These are phyloP conservation scores for Astrephomene gubernaculifera DNA, from an alignment of 139 green algal genomes.

Conservation along the genomic window DNA sequence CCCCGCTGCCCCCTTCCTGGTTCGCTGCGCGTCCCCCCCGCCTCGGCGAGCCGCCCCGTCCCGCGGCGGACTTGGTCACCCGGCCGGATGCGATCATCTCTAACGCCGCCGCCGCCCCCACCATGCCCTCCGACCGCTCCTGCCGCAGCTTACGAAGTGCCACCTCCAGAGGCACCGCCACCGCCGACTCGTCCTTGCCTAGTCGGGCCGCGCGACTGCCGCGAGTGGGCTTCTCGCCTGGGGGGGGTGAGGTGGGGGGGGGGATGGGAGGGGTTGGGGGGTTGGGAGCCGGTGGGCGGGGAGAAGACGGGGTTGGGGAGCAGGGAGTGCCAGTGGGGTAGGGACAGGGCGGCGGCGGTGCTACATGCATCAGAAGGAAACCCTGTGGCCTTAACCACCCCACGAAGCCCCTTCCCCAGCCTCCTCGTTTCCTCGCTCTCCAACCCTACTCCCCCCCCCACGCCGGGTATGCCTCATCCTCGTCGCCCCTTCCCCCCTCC, in stretches of 20 bases:
- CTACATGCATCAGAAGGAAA: too few species aligned
- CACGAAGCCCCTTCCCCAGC: too few species aligned
- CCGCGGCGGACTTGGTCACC: not conserved
- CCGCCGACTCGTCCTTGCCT: not conserved
- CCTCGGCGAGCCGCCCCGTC: not conserved
- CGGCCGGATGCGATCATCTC: conserved; percentile 16
- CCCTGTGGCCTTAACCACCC: too few species aligned
- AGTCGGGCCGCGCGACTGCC: not conserved
- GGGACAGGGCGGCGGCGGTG: too few species aligned
- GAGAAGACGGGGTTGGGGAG: not conserved
- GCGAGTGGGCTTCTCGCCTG: conserved; percentile 11
- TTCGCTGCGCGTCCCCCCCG: not conserved
- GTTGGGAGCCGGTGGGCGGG: not conserved
- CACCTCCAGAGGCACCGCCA: conserved; percentile 35
- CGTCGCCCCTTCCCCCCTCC: too few species aligned
- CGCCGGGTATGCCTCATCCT: not conserved
- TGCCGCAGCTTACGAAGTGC: conserved; percentile 31
- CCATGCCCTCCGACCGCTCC: conserved; percentile 30
- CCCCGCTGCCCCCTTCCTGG: not conserved
- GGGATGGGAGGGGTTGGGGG: too few species aligned
- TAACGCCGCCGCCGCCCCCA: not conserved
- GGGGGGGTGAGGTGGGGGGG: not conserved
- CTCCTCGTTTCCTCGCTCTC: not conserved
- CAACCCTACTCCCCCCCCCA: not conserved
- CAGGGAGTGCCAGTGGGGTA: too few species aligned